Evolutionary conservation across 176 grass and related monocot genomes (phyloP).

Genomic region (Rhipidocladum racemiflorum): DNA sequence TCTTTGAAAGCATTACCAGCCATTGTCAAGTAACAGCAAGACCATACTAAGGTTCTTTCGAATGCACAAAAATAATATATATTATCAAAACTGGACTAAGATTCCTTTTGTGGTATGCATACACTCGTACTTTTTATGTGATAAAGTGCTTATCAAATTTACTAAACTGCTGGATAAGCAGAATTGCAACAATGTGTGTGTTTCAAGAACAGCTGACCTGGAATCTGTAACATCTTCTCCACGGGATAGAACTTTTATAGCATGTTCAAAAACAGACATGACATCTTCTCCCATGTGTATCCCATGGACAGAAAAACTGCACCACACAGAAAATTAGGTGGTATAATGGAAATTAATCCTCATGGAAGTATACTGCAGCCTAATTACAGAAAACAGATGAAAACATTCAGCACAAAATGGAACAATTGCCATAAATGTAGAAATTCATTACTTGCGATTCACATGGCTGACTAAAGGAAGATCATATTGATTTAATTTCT

Average conservation of each 20-base stretch:
- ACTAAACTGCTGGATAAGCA: neutral
- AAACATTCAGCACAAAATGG: neutral
- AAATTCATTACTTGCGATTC: constrained; percentile 76
- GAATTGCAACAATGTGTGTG: neutral
- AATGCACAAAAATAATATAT: neutral
- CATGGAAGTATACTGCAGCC: neutral
- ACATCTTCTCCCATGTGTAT: constrained; percentile 87
- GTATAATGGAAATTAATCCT: neutral
- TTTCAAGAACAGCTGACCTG: constrained; percentile 43
- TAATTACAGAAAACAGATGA: constrained; percentile 23
- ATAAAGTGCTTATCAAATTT: neutral
- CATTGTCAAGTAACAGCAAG: constrained; percentile 8
- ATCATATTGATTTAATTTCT: constrained; percentile 78
- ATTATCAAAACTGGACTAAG: neutral
- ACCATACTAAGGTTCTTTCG: neutral
- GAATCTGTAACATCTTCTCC: constrained; percentile 55
- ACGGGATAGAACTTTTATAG: constrained; percentile 78
- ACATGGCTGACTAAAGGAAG: constrained; percentile 85
- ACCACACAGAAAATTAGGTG: constrained; percentile 27
- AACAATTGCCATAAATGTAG: neutral
- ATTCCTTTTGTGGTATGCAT: neutral
- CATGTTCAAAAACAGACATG: constrained; percentile 84
- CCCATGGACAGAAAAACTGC: constrained; percentile 86
- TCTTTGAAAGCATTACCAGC: neutral
- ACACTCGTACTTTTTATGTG: constrained; percentile 1